These are phyloP conservation scores for Neopestalotiopsis sp. DNA, from an alignment of 2,329 filamentous ascomycete species.

Conservation along the genomic window DNA sequence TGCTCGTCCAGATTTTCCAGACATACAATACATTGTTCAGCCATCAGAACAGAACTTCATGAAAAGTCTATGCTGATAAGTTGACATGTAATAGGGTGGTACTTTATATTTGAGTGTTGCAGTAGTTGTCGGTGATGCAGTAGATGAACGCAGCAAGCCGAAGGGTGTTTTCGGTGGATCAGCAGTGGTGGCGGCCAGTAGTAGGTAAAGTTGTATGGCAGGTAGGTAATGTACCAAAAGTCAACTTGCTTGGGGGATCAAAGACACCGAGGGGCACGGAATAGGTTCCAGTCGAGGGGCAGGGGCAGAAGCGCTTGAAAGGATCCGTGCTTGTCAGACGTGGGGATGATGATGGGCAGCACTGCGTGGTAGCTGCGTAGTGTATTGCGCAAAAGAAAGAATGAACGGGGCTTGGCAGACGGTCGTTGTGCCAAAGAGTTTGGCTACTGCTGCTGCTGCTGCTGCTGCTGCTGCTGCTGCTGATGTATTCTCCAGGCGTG, in stretches of 20 bases:
- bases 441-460: too few relatives aligned
- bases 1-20: slow-evolving; percentile 61
- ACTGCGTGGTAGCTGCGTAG: neutral
- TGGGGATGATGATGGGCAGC: neutral
- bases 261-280: slow-evolving; percentile 10
- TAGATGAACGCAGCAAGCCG: slow-evolving; percentile 28
- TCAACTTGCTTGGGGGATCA: neutral
- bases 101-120: slow-evolving; percentile 45
- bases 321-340: neutral
- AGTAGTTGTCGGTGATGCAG: slow-evolving; percentile 34
- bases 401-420: neutral
- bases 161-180: slow-evolving; percentile 22
- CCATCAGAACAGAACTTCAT: slow-evolving; percentile 47
- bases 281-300: slow-evolving; percentile 8
- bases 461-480: too few relatives aligned
- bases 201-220: neutral
- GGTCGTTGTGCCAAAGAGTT: neutral
- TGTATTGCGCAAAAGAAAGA: slow-evolving; percentile 1
- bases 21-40: slow-evolving; percentile 75
- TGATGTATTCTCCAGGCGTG: too few relatives aligned
- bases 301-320: slow-evolving; percentile 1
- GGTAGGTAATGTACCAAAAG: neutral
- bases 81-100: slow-evolving; percentile 40
- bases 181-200: slow-evolving; percentile 8
- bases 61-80: slow-evolving; percentile 35